A percentile compares a stretch with the other conserved stretches of the same genome.
phyloP scores from a whole-genome alignment of 2,329 filamentous ascomycete genomes.

The Fusarium avenaceum region DNA sequence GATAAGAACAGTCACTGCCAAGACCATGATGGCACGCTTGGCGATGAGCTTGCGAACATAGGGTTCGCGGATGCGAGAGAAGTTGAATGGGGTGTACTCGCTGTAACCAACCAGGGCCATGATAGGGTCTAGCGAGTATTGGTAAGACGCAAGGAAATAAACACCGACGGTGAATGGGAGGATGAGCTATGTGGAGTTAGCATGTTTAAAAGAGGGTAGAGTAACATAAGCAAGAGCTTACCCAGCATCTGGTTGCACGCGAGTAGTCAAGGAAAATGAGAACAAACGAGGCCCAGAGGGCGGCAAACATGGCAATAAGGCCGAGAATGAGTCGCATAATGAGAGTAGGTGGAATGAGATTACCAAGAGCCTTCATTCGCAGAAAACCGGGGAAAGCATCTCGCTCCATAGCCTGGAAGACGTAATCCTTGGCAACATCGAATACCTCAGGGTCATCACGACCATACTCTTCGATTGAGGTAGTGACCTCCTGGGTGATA shows the following conservation, averaged over 20 bases:
- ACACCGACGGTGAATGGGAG: slow-evolving; percentile 92
- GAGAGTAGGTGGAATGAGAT: slow-evolving; percentile 91
- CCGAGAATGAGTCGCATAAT: slow-evolving; percentile 88
- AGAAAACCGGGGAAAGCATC: slow-evolving; percentile 99
- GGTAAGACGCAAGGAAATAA: slow-evolving; percentile 90
- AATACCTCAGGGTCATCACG: slow-evolving; percentile 98
- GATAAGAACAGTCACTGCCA: slow-evolving; percentile 80
- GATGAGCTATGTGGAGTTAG: slow-evolving; percentile 66
- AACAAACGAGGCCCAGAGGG: slow-evolving; percentile 93
- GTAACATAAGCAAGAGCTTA: slow-evolving; percentile 62
- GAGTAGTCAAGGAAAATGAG: slow-evolving; percentile 90
- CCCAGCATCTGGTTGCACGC: slow-evolving; percentile 83
- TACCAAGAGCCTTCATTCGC: slow-evolving; percentile 93
- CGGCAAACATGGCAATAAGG: slow-evolving; percentile 85
- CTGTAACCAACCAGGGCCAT: slow-evolving; percentile 90
- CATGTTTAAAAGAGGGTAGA: background rate
- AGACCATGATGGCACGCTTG: slow-evolving; percentile 85
- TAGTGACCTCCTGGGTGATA: slow-evolving; percentile 87
- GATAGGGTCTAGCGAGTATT: slow-evolving; percentile 94
- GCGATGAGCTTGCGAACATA: slow-evolving; percentile 89
- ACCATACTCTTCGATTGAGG: slow-evolving; percentile 88
- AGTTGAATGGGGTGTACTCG: slow-evolving; percentile 97
- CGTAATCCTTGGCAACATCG: slow-evolving; percentile 97
- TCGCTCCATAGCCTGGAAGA: slow-evolving; percentile 99
- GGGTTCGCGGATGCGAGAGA: slow-evolving; percentile 87